Base-by-base conservation (phyloP, 2,329 filamentous ascomycete genomes). In the Aspergillus candidus region DNA sequence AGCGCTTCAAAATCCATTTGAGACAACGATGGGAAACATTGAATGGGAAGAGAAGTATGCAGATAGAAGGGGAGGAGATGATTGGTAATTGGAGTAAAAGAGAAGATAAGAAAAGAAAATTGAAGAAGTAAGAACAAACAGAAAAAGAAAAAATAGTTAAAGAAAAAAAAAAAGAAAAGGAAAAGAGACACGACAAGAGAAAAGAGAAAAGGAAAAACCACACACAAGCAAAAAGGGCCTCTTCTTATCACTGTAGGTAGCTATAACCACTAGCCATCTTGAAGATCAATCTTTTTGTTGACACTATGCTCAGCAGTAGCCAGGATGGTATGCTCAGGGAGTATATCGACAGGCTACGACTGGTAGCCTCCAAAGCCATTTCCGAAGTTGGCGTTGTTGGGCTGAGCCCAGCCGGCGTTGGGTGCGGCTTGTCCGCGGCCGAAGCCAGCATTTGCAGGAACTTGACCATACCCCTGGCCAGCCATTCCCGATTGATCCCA, bases 391-490 rank as follows among this genome's bases (percentile, higher is more conserved):
- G 62, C 63, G 52, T 67, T 70, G 53, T 63, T 66, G 44, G 74
- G 73, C 59, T 76, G 74, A 48, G 71, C 72, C 73, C 77, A 78
- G 59, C 75, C 73, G 50, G 66, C 61, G 42, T 68, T 67, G 54
- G 75, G 72, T 44, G 72, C 68, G 51, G 76, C 76, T 51, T 76
- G 76, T 53, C 86, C 88, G 63, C 88, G 87, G 51, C 87, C 88
- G 62, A 89, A 95, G 49, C 88, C 88, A 56, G 86, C 85, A 62
- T 84, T 93, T 55, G 72, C 74, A 78, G 84, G 52, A 75, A 82
- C 60, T 77, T 84, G 70, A 47, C 75, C 77, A 59, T 83, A 89
- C 62, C 65, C 66, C 52, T 72, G 70, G 37, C 61, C 67, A 43
- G 66, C 63, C 59, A 73, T 72, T 34, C 61, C 66, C 34, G 67